Evolutionary conservation across 2,329 filamentous ascomycete species (phyloP), one percentile per base, ranked within the genome.

Genomic region (Amylocarpus encephaloides): DNA sequence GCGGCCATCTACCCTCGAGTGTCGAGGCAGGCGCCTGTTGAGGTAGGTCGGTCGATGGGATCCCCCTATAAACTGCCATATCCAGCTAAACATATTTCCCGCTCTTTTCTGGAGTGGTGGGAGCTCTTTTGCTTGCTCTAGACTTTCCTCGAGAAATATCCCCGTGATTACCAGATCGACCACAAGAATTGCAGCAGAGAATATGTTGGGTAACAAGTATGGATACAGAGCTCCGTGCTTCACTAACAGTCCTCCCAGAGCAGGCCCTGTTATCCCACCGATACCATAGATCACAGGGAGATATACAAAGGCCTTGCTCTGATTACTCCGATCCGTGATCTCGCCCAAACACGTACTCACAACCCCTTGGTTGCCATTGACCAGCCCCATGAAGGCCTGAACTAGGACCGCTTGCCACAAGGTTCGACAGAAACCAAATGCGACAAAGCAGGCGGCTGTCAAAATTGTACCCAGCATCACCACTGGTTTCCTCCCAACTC

Each of bases 251-350:
- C 93, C 93, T 12, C 93, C 93, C n/a, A 97, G 70, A 1, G 94
- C 82, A 0, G 93, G 93, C 0, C 93, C 93, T 0, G 91, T 93
- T 54, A 98, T 95, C 39, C 88, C 88, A 15, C 93, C 93, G 32
- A 98, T 74, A 3, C 92, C 92, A 68, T 98, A 98, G n/a, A 97
- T 85, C 35, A 97, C 86, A 0, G 93, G 93, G 38, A 98, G 73
- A 71, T 95, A 98, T 1, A 88, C 93, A 62, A 98, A 98, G 0
- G 90, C 93, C 47, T 80, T 79, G 63, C 88, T 93, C 74, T 98
- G 93, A 67, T 98, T 98, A 56, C 86, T 93, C 48, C 89, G 82
- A 65, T 97, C 91, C 1, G 93, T 98, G 46, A 98, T 86, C 68
- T 98, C 93, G 36, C 93, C 93, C 43, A 98, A 69, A 43, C 92